phyloP scores from a whole-genome alignment of 1,284 basidiomycete genomes.

The Exobasidium cylindrosporum region DNA sequence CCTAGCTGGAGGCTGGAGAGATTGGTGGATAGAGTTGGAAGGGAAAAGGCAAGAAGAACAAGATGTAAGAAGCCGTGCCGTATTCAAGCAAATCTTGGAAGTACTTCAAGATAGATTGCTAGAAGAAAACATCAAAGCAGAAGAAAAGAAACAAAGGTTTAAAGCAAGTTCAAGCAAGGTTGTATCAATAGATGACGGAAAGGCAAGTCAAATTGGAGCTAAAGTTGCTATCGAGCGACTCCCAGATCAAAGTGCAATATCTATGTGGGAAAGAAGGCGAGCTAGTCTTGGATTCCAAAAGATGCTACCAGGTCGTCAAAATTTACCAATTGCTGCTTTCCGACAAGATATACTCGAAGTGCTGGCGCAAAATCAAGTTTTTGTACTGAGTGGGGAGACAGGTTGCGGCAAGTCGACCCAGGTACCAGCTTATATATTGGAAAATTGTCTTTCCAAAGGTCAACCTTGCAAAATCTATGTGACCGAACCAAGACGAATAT shows the following conservation, averaged over 20 bases:
- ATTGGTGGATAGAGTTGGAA: constrained; percentile 91
- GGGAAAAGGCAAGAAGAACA: constrained; percentile 64
- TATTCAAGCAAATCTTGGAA: constrained; percentile 60
- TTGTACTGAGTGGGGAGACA: constrained; percentile 95
- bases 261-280: not conserved
- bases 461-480: constrained; percentile 87
- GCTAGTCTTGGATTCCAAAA: constrained; percentile 69
- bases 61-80: constrained; percentile 66
- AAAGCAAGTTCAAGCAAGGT: constrained; percentile 10
- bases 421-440: constrained; percentile 89
- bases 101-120: constrained; percentile 66
- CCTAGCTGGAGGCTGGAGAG: constrained; percentile 72
- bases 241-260: constrained; percentile 56
- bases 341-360: constrained; percentile 71
- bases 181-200: constrained; percentile 16
- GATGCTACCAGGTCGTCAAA: constrained; percentile 77
- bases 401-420: constrained; percentile 99
- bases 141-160: constrained; percentile 21
- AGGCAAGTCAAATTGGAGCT: not conserved
- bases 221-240: not conserved
- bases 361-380: constrained; percentile 75
- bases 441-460: constrained; percentile 79
- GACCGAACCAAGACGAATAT: constrained; percentile 93
- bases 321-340: constrained; percentile 83
- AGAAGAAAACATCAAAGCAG: constrained; percentile 29